Base-by-base conservation (phyloP, 768 basidiomycete genomes). In the Leucocoprinus birnbaumii region DNA sequence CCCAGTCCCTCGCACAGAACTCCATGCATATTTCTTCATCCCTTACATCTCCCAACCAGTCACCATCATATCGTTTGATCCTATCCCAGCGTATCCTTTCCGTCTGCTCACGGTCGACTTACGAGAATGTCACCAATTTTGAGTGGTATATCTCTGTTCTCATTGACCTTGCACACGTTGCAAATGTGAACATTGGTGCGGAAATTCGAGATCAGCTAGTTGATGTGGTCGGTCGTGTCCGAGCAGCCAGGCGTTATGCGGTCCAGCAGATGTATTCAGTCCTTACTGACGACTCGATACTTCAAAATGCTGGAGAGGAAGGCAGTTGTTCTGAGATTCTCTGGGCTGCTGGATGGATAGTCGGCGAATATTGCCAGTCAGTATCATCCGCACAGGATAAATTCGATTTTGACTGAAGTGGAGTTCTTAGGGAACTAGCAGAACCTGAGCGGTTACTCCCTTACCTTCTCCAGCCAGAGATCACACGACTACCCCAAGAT, bases 131-230 rank as follows among this genome's bases (percentile, higher is more conserved):
- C 24, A 78, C 80, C 43, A 95, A 98, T 71, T 98, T 98, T 65
- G 92, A 98, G 65, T 99, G 97, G 96, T 97, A 94, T 68, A 79
- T 98, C 19, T 97, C 96, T 3, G 93, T 95, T 7, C 83, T 98
- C 25, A 82, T 98, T 44, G 94, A 98, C 65, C 77, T 98, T 8
- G 86, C 92, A 0, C 92, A 97, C 65, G 79, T 98, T 38, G 89
- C 93, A 48, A 82, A 85, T 24, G 91, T 87, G 46, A 77, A 89
- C 59, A 76, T 97, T 46, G 94, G 94, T 1, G 63, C 71, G 0
- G 81, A 89, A 62, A 88, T 98, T 51, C 80, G 86, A 11, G 85
- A 93, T 57, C 89, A 94, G 59, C 73, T 98, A 4, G 82, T 97
- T 13, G 95, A 98, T 63, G 82, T 98, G 22, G 84, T 86, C 2